Conservation (phyloP, 345 rosid species). For the Aethionema arabicum region DNA sequence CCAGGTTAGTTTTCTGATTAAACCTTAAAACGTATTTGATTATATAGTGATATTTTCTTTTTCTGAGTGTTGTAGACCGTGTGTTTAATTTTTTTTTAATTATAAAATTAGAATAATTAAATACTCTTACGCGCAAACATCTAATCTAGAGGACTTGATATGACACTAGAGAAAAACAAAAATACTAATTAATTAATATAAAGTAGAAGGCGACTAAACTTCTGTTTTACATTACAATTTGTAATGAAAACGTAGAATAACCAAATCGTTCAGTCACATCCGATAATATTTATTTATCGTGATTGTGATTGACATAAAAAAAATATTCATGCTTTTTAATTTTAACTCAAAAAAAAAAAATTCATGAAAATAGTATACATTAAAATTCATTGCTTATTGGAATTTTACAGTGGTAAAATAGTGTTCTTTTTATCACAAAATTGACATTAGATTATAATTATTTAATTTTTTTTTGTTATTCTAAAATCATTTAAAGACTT, state of each 20-base stretch:
- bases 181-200: conserved; percentile 1
- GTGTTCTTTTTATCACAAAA: too few species aligned
- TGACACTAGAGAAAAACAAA: conserved; percentile 18
- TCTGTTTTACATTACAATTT: conserved; percentile 19
- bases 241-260: conserved; percentile 25
- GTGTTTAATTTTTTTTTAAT: not conserved
- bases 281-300: not conserved
- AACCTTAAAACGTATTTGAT: conserved; percentile 3
- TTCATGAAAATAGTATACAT: too few species aligned
- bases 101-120: conserved; percentile 18
- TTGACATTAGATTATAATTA: too few species aligned
- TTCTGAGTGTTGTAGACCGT: conserved; percentile 10
- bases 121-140: conserved; percentile 28
- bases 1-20: conserved; percentile 12
- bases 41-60: conserved; percentile 5
- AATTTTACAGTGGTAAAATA: too few species aligned
- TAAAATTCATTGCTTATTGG: too few species aligned
- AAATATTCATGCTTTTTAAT: too few species aligned
- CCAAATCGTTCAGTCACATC: conserved; percentile 8
- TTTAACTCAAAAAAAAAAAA: too few species aligned
- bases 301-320: not conserved
- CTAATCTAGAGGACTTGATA: conserved; percentile 32
- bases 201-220: conserved; percentile 11
- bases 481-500: too few species aligned
- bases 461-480: too few species aligned